Percentiles rank a stretch among this genome's conserved stretches.
Evolutionary conservation across 2,329 filamentous ascomycete species (phyloP).

Genomic region (Clarireedia monteithiana): DNA sequence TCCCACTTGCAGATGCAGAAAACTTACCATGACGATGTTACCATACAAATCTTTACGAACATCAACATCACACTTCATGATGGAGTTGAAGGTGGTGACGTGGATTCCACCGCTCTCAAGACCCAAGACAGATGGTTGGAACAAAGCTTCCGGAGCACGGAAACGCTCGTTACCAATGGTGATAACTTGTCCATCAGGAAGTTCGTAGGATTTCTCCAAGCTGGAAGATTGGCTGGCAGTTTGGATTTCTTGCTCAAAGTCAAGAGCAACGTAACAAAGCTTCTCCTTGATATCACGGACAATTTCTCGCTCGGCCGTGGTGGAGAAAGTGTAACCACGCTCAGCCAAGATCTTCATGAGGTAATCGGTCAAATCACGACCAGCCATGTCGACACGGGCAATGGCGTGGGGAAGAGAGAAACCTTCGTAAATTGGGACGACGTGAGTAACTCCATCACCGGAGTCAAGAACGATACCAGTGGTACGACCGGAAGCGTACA

Average conservation of each 20-base stretch:
- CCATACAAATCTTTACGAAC: conserved; percentile 99
- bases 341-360: conserved; percentile 99
- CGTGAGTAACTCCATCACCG: conserved; percentile 99
- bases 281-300: conserved; percentile 99
- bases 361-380: conserved; percentile 99
- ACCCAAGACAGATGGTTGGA: conserved; percentile 97
- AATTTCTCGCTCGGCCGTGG: conserved; percentile 99
- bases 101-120: conserved; percentile 98
- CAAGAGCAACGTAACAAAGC: conserved; percentile 99
- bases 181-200: conserved; percentile 98
- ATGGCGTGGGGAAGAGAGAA: conserved; percentile 99
- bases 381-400: conserved; percentile 99
- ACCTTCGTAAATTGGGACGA: conserved; percentile 99
- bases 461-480: conserved; percentile 99
- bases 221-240: conserved; percentile 97
- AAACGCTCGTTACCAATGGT: conserved; percentile 99
- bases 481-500: conserved; percentile 99
- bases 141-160: conserved; percentile 98
- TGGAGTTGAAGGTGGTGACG: conserved; percentile 99
- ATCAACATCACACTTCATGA: conserved; percentile 99
- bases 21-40: conserved; percentile 99
- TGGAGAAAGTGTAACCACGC: conserved; percentile 99
- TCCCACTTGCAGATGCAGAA: conserved; percentile 5
- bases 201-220: conserved; percentile 99
- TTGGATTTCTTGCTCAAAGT: conserved; percentile 99